Evolutionary conservation across 2,329 filamentous ascomycete genomes (phyloP).

Genomic region (Fusarium palustre): DNA sequence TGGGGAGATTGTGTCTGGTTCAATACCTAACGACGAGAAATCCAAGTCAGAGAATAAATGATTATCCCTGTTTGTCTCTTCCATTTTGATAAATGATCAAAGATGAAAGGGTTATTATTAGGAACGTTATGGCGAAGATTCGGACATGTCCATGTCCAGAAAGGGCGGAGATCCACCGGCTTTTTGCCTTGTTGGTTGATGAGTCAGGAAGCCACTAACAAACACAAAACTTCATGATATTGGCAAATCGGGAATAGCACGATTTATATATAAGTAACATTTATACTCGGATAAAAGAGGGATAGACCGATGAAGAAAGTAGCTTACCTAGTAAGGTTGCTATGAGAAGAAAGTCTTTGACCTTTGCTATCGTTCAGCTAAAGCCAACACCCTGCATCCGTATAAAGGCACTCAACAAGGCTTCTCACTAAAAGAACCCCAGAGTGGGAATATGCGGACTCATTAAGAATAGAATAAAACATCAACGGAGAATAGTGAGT

Average conservation of each 20-base stretch:
- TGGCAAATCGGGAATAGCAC: neutral
- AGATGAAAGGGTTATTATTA: neutral
- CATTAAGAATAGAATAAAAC: no score
- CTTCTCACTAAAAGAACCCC: no score
- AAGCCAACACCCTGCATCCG: no score
- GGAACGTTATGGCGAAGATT: constrained; percentile 29
- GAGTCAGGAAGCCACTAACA: constrained; percentile 19
- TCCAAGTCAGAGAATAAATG: constrained; percentile 1
- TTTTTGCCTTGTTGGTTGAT: constrained; percentile 3
- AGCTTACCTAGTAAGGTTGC: no score
- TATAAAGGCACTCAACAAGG: no score
- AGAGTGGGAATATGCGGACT: no score
- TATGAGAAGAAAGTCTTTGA: no score
- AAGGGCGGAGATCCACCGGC: constrained; percentile 37
- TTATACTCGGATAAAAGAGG: no score
- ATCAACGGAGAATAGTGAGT: no score
- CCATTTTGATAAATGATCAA: constrained; percentile 8
- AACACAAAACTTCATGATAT: constrained; percentile 11
- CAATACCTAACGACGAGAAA: neutral
- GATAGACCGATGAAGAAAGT: no score
- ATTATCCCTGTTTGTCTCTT: neutral
- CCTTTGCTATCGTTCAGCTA: no score
- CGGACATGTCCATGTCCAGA: constrained; percentile 38
- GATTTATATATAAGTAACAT: no score
- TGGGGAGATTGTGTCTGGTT: constrained; percentile 25